These are phyloP conservation scores for Cunninghamia lanceolata DNA, from an alignment of 75 land plant species.

Conservation along the genomic window DNA sequence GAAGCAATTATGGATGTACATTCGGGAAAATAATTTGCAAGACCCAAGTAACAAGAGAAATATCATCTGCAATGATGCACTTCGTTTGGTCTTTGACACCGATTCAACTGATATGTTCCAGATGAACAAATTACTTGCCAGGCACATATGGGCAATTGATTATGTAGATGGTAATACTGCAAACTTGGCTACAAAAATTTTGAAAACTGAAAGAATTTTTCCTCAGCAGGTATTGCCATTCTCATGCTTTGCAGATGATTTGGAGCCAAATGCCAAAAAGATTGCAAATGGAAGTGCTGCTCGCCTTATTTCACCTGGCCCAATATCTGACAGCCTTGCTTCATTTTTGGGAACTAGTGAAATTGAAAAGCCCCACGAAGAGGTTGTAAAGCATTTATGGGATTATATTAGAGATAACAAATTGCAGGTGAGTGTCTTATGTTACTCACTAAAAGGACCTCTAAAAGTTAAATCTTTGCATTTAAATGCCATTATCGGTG, in stretches of 20 bases:
- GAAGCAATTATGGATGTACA: slow-evolving; percentile 92
- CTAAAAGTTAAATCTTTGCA: not conserved
- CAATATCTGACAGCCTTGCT: slow-evolving; percentile 71
- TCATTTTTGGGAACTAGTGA: slow-evolving; percentile 70
- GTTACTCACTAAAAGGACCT: not conserved
- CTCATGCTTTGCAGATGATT: slow-evolving; percentile 34
- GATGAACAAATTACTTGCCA: slow-evolving; percentile 91
- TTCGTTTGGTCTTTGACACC: slow-evolving; percentile 80
- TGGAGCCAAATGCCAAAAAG: slow-evolving; percentile 52
- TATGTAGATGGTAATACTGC: slow-evolving; percentile 33
- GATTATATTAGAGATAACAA: slow-evolving; percentile 78
- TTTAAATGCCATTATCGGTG: not conserved
- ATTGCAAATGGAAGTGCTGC: slow-evolving; percentile 16
- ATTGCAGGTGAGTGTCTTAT: slow-evolving; percentile 60
- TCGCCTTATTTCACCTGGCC: slow-evolving; percentile 29
- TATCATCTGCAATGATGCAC: slow-evolving; percentile 80
- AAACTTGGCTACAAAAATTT: not conserved
- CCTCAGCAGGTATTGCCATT: not conserved
- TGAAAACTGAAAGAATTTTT: not conserved
- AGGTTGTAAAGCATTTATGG: slow-evolving; percentile 58
- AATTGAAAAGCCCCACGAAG: slow-evolving; percentile 59
- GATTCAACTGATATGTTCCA: slow-evolving; percentile 95
- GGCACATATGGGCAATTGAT: slow-evolving; percentile 77
- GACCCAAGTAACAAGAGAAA: slow-evolving; percentile 93
- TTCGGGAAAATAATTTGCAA: slow-evolving; percentile 77